phyloP scores from a whole-genome alignment of 2,329 filamentous ascomycete species.

The Colletotrichum cuscutae region DNA sequence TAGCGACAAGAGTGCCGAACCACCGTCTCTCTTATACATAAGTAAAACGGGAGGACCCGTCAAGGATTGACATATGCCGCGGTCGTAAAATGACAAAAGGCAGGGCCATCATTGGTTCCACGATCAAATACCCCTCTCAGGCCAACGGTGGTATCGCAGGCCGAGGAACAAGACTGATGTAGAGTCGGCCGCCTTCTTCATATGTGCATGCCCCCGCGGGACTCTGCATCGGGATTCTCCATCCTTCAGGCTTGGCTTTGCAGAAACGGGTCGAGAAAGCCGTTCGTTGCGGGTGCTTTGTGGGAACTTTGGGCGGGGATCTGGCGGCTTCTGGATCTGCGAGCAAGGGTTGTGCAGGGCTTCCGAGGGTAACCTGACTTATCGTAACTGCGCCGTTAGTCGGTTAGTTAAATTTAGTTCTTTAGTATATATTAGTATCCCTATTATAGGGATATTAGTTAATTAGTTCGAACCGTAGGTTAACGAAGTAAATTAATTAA shows the following conservation, averaged over 20 bases:
- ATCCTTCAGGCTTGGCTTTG: background rate
- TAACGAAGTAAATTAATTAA: too few relatives aligned
- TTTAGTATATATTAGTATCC: too few relatives aligned
- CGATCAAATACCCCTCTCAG: background rate
- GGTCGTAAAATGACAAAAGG: background rate
- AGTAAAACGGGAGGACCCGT: background rate
- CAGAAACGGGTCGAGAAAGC: background rate
- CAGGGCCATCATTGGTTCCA: background rate
- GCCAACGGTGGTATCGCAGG: background rate
- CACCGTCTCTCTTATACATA: background rate
- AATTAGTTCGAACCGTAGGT: too few relatives aligned
- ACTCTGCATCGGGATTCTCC: background rate
- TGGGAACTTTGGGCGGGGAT: background rate
- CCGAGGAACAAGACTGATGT: background rate
- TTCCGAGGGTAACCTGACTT: background rate
- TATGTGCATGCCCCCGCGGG: background rate
- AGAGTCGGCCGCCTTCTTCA: background rate
- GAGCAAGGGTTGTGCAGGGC: background rate
- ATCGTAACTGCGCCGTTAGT: background rate
- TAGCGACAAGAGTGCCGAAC: background rate
- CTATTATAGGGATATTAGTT: too few relatives aligned
- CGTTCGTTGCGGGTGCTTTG: background rate
- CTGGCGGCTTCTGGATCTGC: background rate
- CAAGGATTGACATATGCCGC: background rate
- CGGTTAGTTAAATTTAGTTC: background rate